Evolutionary conservation across 1,139 yeast genomes (phyloP), one percentile per base, ranked within the genome.

Genomic region (Sugiyamaella japonica): DNA sequence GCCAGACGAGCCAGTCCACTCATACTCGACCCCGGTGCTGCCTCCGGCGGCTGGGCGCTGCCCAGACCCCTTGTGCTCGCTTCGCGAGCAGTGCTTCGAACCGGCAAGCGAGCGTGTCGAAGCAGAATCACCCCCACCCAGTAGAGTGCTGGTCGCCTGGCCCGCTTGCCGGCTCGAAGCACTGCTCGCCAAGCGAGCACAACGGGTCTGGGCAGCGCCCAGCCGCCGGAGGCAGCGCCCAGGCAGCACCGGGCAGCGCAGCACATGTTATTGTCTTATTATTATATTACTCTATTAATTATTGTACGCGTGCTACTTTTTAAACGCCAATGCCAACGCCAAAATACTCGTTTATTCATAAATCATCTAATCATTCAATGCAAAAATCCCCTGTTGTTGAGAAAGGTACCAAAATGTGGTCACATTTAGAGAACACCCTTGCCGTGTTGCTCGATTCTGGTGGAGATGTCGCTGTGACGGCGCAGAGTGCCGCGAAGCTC

Each of bases 391-490:
- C 25, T 20, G 3, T 6, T 3, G 3, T 20, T 20, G 25, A 20
- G 25, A 20, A 20, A 20, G 25, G 25, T 20, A 20, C 25, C 25
- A 20, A 20, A 20, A 20, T 20, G 25, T 20, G 3, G 25, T 20
- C 25, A 16, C n/a, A 13, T 32, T 48, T 41, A 64, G 25, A 65
- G 61, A 8, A 67, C 69, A 40, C 71, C 71, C 58, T 67, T 67
- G 48, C 63, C 69, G 53, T 60, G 61, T 59, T 66, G 70, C 57
- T 67, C 71, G 41, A 67, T 66, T 29, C 66, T 59, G 20, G 64
- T 61, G 23, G 66, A 56, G 12, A 65, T 52, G 20, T 53, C 37
- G 10, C 62, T 50, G 56, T 67, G 71, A 44, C 56, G 59, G 41
- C 61, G 58, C 49, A 67, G 52, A n/a, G 66, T 63, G 29, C 59